Evolutionary conservation across 2,329 filamentous ascomycete genomes (phyloP).

Genomic region (Helotiales sp.): DNA sequence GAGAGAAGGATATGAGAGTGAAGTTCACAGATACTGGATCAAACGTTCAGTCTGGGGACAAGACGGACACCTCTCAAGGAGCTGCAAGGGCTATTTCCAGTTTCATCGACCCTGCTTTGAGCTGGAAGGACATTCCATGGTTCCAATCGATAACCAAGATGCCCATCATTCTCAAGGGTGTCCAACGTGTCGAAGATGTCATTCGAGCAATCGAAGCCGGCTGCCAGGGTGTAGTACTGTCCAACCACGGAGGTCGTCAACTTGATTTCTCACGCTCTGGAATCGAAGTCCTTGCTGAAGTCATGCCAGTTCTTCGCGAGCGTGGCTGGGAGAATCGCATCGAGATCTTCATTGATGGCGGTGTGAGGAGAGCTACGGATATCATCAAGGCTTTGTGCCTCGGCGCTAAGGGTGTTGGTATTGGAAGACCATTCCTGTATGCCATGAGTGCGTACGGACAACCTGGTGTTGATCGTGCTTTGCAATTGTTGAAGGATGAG

Average conservation of each 20-base stretch:
- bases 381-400: slow-evolving; percentile 95
- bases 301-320: slow-evolving; percentile 82
- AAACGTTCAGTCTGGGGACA: slow-evolving; percentile 76
- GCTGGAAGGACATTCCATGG: slow-evolving; percentile 95
- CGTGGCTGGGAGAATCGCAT: slow-evolving; percentile 76
- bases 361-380: slow-evolving; percentile 87
- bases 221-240: slow-evolving; percentile 88
- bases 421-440: slow-evolving; percentile 92
- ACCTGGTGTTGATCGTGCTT: slow-evolving; percentile 86
- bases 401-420: slow-evolving; percentile 89
- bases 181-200: slow-evolving; percentile 95
- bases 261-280: slow-evolving; percentile 89
- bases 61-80: slow-evolving; percentile 86
- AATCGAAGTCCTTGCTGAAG: slow-evolving; percentile 89
- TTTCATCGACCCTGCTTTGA: slow-evolving; percentile 94
- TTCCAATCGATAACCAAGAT: slow-evolving; percentile 88
- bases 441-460: slow-evolving; percentile 94
- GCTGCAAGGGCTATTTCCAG: slow-evolving; percentile 92
- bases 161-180: slow-evolving; percentile 95
- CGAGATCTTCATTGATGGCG: slow-evolving; percentile 91
- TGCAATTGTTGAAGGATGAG: slow-evolving; percentile 92
- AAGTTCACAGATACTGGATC: slow-evolving; percentile 88
- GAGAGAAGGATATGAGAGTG: slow-evolving; percentile 96
- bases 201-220: slow-evolving; percentile 81
- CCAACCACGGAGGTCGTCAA: slow-evolving; percentile 94